These are phyloP conservation scores for Eleusine indica DNA, from an alignment of 176 grass and related monocot genomes.

Conservation along the genomic window DNA sequence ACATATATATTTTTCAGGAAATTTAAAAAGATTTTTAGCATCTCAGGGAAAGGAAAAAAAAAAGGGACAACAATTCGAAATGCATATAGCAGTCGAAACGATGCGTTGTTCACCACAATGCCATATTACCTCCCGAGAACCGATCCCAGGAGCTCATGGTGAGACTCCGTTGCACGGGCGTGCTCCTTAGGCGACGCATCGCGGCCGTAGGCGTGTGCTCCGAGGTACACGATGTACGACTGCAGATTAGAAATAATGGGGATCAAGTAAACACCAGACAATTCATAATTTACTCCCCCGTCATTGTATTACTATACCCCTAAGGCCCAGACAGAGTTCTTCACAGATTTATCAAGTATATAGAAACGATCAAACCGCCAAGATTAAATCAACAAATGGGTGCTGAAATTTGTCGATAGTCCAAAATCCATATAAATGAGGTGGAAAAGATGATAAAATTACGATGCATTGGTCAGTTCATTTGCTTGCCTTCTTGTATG, in stretches of 20 bases:
- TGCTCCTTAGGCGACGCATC: constrained; percentile 42
- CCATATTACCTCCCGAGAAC: constrained; percentile 53
- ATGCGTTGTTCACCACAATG: neutral
- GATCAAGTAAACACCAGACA: neutral
- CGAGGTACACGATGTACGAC: constrained; percentile 88
- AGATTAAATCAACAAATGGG: too few relatives aligned
- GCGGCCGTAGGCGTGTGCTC: constrained; percentile 47
- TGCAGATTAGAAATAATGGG: constrained; percentile 15
- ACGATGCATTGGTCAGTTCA: neutral
- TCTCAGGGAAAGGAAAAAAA: neutral
- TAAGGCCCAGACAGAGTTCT: neutral
- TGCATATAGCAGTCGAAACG: neutral
- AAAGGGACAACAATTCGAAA: neutral
- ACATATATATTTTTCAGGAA: neutral
- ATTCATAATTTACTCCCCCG: neutral
- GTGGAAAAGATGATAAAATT: neutral
- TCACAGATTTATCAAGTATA: too few relatives aligned
- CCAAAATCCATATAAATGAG: neutral
- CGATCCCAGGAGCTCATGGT: constrained; percentile 59
- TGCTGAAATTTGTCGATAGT: neutral
- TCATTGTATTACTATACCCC: too few relatives aligned
- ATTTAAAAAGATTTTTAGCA: neutral
- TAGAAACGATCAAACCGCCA: neutral
- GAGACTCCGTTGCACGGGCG: constrained; percentile 50
- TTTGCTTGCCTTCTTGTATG: constrained; percentile 54